phyloP scores from a whole-genome alignment of 768 basidiomycete genomes.

The Lactarius pseudohatsudake region DNA sequence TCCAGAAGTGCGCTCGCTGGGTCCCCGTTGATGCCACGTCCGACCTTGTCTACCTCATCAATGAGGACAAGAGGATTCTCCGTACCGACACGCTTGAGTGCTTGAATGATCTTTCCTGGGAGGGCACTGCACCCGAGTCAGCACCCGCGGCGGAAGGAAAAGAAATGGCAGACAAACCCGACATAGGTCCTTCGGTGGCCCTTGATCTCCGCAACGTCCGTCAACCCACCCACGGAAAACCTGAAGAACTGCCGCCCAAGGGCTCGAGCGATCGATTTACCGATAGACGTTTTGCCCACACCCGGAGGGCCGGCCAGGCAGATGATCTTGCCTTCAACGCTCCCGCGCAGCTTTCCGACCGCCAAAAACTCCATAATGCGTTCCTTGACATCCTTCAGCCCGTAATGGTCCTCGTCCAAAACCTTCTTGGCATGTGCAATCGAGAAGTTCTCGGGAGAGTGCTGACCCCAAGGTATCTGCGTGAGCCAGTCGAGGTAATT shows the following conservation, averaged over 20 bases:
- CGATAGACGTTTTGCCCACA: slow-evolving; percentile 96
- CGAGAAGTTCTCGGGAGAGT: slow-evolving; percentile 90
- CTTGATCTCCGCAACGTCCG: slow-evolving; percentile 98
- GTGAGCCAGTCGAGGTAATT: slow-evolving; percentile 95
- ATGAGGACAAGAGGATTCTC: slow-evolving; percentile 94
- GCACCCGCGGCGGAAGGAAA: slow-evolving; percentile 5
- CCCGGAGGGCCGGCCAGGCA: slow-evolving; percentile 96
- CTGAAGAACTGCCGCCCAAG: slow-evolving; percentile 92
- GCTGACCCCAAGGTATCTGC: slow-evolving; percentile 96
- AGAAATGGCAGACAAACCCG: slow-evolving; percentile 50
- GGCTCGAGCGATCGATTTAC: slow-evolving; percentile 91
- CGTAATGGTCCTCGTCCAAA: slow-evolving; percentile 94
- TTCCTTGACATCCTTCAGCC: slow-evolving; percentile 87
- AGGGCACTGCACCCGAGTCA: slow-evolving; percentile 55
- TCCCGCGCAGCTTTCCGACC: slow-evolving; percentile 91
- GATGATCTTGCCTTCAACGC: slow-evolving; percentile 96
- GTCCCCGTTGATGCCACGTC: slow-evolving; percentile 87
- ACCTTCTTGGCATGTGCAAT: slow-evolving; percentile 79
- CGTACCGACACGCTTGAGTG: slow-evolving; percentile 87
- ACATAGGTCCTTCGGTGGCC: slow-evolving; percentile 98
- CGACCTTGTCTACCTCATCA: slow-evolving; percentile 96
- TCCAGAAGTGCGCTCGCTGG: slow-evolving; percentile 88
- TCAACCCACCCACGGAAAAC: slow-evolving; percentile 94
- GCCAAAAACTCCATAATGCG: slow-evolving; percentile 95
- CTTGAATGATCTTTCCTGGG: slow-evolving; percentile 94